Base-by-base conservation (phyloP, 805 yeast genomes). In the Torulaspora gathmanii region DNA sequence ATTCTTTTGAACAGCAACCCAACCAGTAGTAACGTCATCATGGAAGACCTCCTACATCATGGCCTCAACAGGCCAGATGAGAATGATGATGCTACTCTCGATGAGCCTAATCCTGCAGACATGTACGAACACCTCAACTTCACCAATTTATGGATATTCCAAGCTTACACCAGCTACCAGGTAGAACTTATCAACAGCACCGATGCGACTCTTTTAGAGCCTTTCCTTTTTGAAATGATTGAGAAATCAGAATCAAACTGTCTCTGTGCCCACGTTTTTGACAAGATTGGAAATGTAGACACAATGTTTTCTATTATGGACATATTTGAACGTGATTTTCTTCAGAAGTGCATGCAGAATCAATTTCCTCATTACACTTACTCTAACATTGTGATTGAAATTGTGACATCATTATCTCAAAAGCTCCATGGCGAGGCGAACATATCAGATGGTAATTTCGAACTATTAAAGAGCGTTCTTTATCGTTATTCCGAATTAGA, bases 121-220 rank as follows among this genome's bases (percentile, higher is more conserved):
- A 29, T 50, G 17, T 60, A 50, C 37, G 33, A 42, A 8, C 44
- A 42, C 20, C 50, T 62, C 35, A 62, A 63, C 42, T 64, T 64
- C 42, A 51, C 63, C 7, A 64, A 62, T 42, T 33, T 61, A 17
- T 61, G 67, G 67, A 45, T 61, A 7, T 62, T 62, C 40, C 65
- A 63, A 40, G 55, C 56, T 1, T 53, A 49, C 30, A 57, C 65
- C 2, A 47, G 50, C 17, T 58, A 44, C 34, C 50, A 45, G 29
- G 33, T 54, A 25, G 44, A 50, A 10, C 30, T 40, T 13, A 30
- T 54, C 11, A 22, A 30, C n/a, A 16, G 25, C 17, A 39, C 37
- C 22, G 45, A 31, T 19, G 22, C 28, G 9, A 22, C 37, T 6
- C 26, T 33, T 1, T 34, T 55, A 33, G 52, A 47, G 10, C 26